Conservation (phyloP, 2,329 filamentous ascomycete species). For the Sphaerulina musiva region DNA sequence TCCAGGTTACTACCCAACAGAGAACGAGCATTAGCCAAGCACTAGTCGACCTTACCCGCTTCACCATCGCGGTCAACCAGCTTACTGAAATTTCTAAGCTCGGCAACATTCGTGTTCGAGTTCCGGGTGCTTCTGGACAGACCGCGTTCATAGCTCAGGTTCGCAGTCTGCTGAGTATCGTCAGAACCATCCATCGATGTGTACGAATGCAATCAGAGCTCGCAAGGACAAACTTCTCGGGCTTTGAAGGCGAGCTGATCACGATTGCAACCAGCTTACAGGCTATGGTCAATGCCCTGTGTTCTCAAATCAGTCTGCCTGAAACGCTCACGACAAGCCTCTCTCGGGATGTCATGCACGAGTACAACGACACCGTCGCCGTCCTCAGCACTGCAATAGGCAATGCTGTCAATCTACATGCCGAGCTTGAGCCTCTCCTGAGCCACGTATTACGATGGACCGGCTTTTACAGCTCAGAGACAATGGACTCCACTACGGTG, state of each 20-base stretch:
- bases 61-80: constrained; percentile 10
- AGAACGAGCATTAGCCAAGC: constrained; percentile 8
- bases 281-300: background rate
- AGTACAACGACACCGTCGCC: background rate
- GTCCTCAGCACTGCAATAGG: background rate
- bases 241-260: background rate
- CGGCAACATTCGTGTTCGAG: background rate
- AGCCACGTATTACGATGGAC: constrained; percentile 24
- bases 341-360: background rate
- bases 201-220: constrained; percentile 18
- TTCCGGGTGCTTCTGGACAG: background rate
- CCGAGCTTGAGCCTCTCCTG: constrained; percentile 24
- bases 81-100: constrained; percentile 9
- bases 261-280: background rate
- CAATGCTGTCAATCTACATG: constrained; percentile 1
- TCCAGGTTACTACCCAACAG: constrained; percentile 44
- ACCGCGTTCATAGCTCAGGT: constrained; percentile 1
- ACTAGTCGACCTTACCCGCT: background rate
- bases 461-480: constrained; percentile 30
- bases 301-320: constrained; percentile 3
- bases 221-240: constrained; percentile 14
- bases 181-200: constrained; percentile 8
- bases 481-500: background rate
- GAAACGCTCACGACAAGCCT: constrained; percentile 1
- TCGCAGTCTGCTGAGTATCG: constrained; percentile 5